Evolutionary conservation across 2,329 filamentous ascomycete genomes (phyloP), one percentile per base, ranked within the genome.

Genomic region (Aspergillus thermomutatus): DNA sequence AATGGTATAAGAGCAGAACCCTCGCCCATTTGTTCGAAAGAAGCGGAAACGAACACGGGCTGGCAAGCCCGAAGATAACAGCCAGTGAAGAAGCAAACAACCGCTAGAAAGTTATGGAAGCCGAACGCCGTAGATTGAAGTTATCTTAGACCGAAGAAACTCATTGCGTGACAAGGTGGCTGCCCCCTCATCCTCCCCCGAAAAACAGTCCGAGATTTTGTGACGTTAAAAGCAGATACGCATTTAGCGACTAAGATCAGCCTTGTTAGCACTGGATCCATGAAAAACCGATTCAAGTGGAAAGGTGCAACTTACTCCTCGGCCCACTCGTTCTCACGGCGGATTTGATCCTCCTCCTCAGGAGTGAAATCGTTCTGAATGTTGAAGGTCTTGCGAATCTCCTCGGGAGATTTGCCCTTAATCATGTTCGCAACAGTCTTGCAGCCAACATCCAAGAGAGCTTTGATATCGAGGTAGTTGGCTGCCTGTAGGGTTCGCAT

Each of bases 361-460:
- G 93, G 91, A 0, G 94, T 97, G 80, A 99, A 99, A 76, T 99
- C 94, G 69, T 99, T 99, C 70, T 95, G 94, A 71, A 99, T 99
- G 80, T 99, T 99, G 82, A 99, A 99, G 0, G 94, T 99, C 84
- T 97, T 99, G 52, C 94, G 90, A 69, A 99, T 99, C 81, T 99
- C 94, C 75, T 99, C 94, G 3, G 94, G 94, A 0, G 92, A 96
- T 84, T 99, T 99, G 80, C 94, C 94, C 89, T 99, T 99, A 83
- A 99, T 99, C 94, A 99, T 99, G 80, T 99, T 99, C 60, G 94
- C 94, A 17, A 99, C 94, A 0, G 94, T 99, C 86, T 99, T 99
- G 86, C 94, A 99, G 60, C 94, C 94, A 58, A 97, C 93, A 64
- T 99, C 94, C 27, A 99, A 88, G 1, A 99, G 89, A 1, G 92